phyloP scores from a whole-genome alignment of 345 rosid genomes.

The Brassica nigra region DNA sequence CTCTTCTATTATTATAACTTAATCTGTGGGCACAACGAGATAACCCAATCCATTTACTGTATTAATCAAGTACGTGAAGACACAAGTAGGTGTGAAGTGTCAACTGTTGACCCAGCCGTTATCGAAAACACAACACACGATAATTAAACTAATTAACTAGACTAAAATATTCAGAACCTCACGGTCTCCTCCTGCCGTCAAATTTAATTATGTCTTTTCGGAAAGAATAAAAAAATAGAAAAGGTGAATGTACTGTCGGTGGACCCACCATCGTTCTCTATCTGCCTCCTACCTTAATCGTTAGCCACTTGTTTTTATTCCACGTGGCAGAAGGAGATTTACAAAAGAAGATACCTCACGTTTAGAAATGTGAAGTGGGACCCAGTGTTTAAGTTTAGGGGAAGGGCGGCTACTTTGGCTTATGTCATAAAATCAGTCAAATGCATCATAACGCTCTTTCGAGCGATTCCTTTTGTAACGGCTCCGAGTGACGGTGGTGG shows the following conservation, averaged over 20 bases:
- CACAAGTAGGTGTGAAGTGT: constrained; percentile 29
- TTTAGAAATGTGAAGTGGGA: constrained; percentile 2
- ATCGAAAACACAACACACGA: neutral
- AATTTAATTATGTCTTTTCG: constrained; percentile 11
- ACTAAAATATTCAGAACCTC: neutral
- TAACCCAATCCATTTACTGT: constrained; percentile 9
- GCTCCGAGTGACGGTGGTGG: constrained; percentile 14
- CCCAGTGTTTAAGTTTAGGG: neutral
- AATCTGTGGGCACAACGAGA: neutral
- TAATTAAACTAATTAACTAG: neutral
- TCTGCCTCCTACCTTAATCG: neutral
- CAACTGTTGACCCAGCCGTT: constrained; percentile 29
- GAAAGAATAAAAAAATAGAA: neutral
- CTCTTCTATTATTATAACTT: neutral
- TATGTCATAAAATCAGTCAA: constrained; percentile 12
- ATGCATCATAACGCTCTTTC: constrained; percentile 24
- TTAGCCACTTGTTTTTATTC: neutral
- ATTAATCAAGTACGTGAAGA: constrained; percentile 34
- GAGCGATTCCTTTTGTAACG: constrained; percentile 17
- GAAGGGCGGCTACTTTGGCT: constrained; percentile 25
- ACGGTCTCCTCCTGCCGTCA: constrained; percentile 35
- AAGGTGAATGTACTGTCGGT: constrained; percentile 8
- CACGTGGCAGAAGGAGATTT: constrained; percentile 18
- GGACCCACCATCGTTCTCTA: constrained; percentile 25
- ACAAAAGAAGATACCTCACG: too few relatives aligned